Base-by-base conservation (phyloP, 1,139 yeast genomes). In the Pichia sp. region DNA sequence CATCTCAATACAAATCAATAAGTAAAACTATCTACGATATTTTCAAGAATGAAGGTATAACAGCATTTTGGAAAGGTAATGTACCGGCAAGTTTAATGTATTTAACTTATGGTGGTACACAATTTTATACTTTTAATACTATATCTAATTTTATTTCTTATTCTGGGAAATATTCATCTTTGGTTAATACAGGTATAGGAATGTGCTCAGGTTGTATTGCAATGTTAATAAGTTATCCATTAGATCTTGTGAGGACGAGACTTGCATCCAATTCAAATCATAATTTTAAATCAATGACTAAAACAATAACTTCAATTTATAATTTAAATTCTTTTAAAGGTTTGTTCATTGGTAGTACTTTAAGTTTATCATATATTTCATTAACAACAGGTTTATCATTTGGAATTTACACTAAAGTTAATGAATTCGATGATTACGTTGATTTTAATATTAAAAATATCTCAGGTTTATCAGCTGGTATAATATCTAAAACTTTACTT, bases 1-100 rank as follows among this genome's bases (percentile, higher is more conserved):
- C 50, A 12, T 23, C 45, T 12, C 57, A 55, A 46, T 61, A 66
- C 44, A 49, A 54, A 4, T 67, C 69, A 2, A 53, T 71, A 2
- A 31, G 61, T 3, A 48, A 54, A 4, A 66, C 74, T 0, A 55
- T 69, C 24, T 40, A 38, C 12, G 56, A 63, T 1, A 68, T 78
- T 2, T 52, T 62, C 2, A 51, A 52, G 15, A 65, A 68, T 23
- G 86, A 80, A 53, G 85, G 86, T 3, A n/a, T 72, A 1, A 48
- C 52, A 10, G 79, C 89, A 0, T 67, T 91, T 19, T 91, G 97
- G 97, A 89, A 88, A 60, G 98, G 98, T 1, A 91, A 91, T 58
- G 74, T 85, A 0, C 95, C 98, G 0, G 98, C 97, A 0, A 89
- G 86, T 51, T 62, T 79, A 33, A 73, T 91, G 77, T 91, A 91